Evolutionary conservation across 257 asterid species (phyloP), one percentile per base, ranked within the genome.

Genomic region (Vinca minor): DNA sequence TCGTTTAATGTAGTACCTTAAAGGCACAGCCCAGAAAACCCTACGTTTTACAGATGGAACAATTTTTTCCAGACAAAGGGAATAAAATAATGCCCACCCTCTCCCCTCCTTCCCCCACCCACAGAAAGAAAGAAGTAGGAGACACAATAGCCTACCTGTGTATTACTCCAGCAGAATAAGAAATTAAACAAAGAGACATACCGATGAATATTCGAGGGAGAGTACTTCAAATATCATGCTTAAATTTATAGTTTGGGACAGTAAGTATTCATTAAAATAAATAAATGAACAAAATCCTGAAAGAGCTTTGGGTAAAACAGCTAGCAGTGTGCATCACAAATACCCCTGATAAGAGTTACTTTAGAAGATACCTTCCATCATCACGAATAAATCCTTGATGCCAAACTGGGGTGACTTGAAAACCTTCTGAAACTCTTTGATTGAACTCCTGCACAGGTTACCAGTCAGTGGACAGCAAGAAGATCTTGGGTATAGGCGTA

Each of bases 361-460:
- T 8, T 26, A 52, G 34, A 31, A 32, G 23, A 28, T 69, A 92
- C 98, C 97, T 87, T 73, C 95, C 98, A 45, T 92, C 91, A 72
- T 92, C 87, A 49, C 94, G 62, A 57, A 92, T 81, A 67, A 61
- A 84, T 60, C 98, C 98, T 69, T 92, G 98, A 77, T 92, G 85
- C 95, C 96, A 92, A 64, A 89, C 73, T 59, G 98, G 98, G 69
- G 97, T 85, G 32, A 85, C 98, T 78, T 92, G 98, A 83, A 85
- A 92, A 68, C 98, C 98, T 77, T 92, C 96, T 28, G 41, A 20
- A 56, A 92, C 97, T 55, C 85, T 81, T 65, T 59, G 68, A 76
- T 85, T 75, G 76, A 92, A 92, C 77, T 92, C 98, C 97, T 89
- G 81, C 67, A 83, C 15, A 66, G 62, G 63, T 59, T 42, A 78